Evolutionary conservation across 768 basidiomycete genomes (phyloP), one percentile per base, ranked within the genome.

Genomic region (Coprinopsis cinerea): DNA sequence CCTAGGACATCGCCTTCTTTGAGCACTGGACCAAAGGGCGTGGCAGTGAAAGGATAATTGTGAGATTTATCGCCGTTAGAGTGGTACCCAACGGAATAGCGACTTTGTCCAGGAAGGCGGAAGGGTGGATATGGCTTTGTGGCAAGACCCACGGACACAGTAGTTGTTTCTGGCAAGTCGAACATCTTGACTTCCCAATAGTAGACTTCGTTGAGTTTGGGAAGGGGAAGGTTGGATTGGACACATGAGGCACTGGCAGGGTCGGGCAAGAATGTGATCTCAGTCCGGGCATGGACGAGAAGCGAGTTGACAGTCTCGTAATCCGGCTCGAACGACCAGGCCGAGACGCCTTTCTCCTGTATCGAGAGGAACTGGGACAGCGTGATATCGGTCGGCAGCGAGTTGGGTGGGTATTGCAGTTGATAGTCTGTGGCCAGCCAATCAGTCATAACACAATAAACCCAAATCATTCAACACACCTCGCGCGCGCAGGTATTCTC

Each of bases 101-200:
- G 82, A 67, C 79, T 86, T 59, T 82, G 75, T 39, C 95, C 95
- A 17, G 92, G 88, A 45, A 99, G 73, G 40, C 94, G 81, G 76
- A 98, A 98, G 9, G 85, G 80, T 7, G 96, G 96, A 62, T 92
- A 98, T 7, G 96, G 96, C 66, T 96, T 98, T 2, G 96, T 99
- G 15, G 95, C 93, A 30, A 99, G 66, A 28, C 96, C 96, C 43
- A 98, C 81, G 27, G 92, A 83, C n/a, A 96, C 86, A 39, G 77
- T 88, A 7, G 94, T 98, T 2, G 79, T 72, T 53, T 80, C 74
- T 11, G 94, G 92, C 48, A 96, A 85, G 68, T 99, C 96, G 63
- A 93, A 98, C 88, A 98, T 90, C 72, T 99, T 99, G 54, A 92
- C 88, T 64, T 99, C 96, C 90, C 91, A 99, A 64, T 99, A 99